These are phyloP conservation scores for Phycomyces blakesleeanus DNA, from an alignment of 192 early-diverging fungal genomes.

Conservation along the genomic window DNA sequence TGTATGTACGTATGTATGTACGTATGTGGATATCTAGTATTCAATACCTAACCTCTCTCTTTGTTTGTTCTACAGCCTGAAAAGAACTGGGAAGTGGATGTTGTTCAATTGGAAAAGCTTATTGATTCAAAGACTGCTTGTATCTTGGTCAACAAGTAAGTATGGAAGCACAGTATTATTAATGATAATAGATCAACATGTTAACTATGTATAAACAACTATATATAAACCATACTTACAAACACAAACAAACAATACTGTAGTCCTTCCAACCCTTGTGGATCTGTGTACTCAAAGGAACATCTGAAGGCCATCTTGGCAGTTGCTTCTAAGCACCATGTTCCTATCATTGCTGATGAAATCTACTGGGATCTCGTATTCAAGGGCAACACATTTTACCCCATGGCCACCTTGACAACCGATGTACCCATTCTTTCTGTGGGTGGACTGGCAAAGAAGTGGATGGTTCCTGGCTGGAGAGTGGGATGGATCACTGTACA, in stretches of 20 bases:
- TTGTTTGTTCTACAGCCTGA: conserved; percentile 49
- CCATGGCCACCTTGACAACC: conserved; percentile 67
- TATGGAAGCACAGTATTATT: background rate
- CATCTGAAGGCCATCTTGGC: conserved; percentile 70
- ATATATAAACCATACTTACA: background rate
- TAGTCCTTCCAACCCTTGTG: conserved; percentile 86
- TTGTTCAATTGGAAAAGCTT: conserved; percentile 72
- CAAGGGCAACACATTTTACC: conserved; percentile 50
- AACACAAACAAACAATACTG: too few species aligned
- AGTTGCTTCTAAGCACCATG: conserved; percentile 68
- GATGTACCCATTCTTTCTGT: conserved; percentile 82
- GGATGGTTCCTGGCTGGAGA: conserved; percentile 90
- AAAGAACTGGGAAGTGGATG: conserved; percentile 79
- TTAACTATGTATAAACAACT: background rate
- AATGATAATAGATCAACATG: too few species aligned
- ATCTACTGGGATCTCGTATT: conserved; percentile 93
- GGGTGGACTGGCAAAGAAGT: conserved; percentile 86
- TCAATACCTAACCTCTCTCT: too few species aligned
- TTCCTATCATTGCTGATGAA: conserved; percentile 87
- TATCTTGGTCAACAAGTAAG: conserved; percentile 79
- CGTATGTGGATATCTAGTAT: too few species aligned
- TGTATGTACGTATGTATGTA: too few species aligned
- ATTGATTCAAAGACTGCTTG: conserved; percentile 79
- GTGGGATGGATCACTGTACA: conserved; percentile 86
- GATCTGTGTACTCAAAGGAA: conserved; percentile 73